Evolutionary conservation across 305 asterid species (phyloP), one percentile per base, ranked within the genome.

Genomic region (Fraxinus dipetala): DNA sequence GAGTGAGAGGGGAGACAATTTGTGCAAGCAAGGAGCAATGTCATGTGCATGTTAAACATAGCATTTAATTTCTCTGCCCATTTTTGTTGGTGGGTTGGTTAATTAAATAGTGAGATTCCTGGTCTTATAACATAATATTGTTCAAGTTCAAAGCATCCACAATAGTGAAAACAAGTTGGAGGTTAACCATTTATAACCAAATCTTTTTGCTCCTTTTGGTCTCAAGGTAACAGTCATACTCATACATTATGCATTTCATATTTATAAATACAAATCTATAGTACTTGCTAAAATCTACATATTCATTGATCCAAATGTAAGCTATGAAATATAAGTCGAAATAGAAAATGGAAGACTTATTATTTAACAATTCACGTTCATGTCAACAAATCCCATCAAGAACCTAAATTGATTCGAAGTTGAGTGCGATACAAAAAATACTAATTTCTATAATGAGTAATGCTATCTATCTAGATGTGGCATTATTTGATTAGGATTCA

Each of bases 1-100:
- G 11, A 1, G 38, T 0, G 75, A 30, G 20, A 5, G 75, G 9
- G 38, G 36, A 30, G 75, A 67, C 75, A 69, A 13, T 56, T 20
- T 72, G 13, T 77, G 61, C 38, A 56, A 31, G 16, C 3, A 78
- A 83, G 85, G 65, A 77, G 81, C 90, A 83, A 61, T 20, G 75
- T 13, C 89, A 87, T 84, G 90, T 86, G 88, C 85, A 56, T 75
- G 24, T 78, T 80, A 72, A 59, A 36, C 72, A 75, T 6, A 76
- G 73, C 75, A 82, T 85, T 78, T 36, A 51, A 69, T 31, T 75
- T 85, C 76, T 8, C 65, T 75, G 77, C 79, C 51, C 81, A 79
- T 63, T 76, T 82, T 79, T 69, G 75, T 31, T 31, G 20, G 75
- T 69, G 38, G 51, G 69, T 59, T 78, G 38, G 75, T 30, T 69